Evolutionary conservation across 176 grass and related monocot species (phyloP), one percentile per base, ranked within the genome.

Genomic region (Phoenix dactylifera): DNA sequence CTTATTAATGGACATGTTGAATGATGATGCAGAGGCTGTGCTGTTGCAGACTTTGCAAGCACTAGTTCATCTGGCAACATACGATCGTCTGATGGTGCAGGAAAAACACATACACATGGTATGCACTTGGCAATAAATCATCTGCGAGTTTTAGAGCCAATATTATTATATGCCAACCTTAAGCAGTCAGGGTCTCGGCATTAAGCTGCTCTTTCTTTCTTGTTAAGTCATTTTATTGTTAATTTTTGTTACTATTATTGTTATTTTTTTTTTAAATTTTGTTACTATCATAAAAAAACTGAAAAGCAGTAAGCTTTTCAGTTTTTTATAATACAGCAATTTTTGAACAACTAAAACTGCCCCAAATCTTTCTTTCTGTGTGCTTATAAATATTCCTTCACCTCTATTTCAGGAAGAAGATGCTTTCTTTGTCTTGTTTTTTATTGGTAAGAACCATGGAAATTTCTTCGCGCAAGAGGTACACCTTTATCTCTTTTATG

Each of bases 41-140:
- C 82, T 68, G 54, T 48, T 88, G 54, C 78, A 90, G 67, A 71
- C 86, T 80, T 76, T 96, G 74, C 35, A 85, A 59, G 74, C 86
- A 68, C 44, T 96, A 24, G 74, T 67, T 65, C 32, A 69, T 55
- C 82, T 96, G 74, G 83, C 86, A 72, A 76, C 74, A 72, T 76
- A 72, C 72, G 72, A 82, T 66, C 68, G 16, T 80, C 80, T 96
- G 68, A 85, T 53, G 60, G 23, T 96, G 23, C 80, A 96, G 70
- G 80, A 85, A 59, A 85, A 87, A 77, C 83, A 87, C 55, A 87
- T 82, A 75, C 74, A 90, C 67, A 96, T 96, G 86, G 91, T 96
- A 96, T 68, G 59, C 54, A n/a, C 7, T 73, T 20, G 50, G 5
- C 16, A 3, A 20, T 54, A n/a, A 28, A 18, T 61, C n/a, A 64